phyloP scores from a whole-genome alignment of 257 asterid species.

The Primulina eburnea region DNA sequence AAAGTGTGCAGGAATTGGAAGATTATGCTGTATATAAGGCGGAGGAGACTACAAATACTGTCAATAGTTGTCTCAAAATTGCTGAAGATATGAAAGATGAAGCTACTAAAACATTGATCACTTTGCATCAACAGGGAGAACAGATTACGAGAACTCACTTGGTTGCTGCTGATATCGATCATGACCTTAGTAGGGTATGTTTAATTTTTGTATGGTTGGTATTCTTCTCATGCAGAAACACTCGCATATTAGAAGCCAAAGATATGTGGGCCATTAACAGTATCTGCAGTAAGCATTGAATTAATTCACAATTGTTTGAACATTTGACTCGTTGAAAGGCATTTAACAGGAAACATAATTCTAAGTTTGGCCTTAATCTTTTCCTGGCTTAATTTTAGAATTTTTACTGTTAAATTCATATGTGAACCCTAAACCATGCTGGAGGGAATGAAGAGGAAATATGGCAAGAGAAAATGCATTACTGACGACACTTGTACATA shows the following conservation, averaged over 20 bases:
- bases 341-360: neutral
- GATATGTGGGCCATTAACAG: neutral
- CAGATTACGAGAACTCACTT: slow-evolving; percentile 79
- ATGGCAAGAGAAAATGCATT: neutral
- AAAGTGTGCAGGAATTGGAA: slow-evolving; percentile 71
- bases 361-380: too few relatives aligned
- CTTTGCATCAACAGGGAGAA: slow-evolving; percentile 96
- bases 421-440: neutral
- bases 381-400: too few relatives aligned
- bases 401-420: neutral
- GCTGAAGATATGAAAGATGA: slow-evolving; percentile 90
- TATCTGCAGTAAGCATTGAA: neutral
- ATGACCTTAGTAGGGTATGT: slow-evolving; percentile 89
- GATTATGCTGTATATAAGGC: slow-evolving; percentile 70
- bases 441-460: neutral
- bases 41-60: slow-evolving; percentile 74
- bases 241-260: neutral
- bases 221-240: neutral
- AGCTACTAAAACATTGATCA: slow-evolving; percentile 77
- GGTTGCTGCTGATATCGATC: slow-evolving; percentile 86
- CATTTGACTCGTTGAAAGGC: neutral
- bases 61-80: slow-evolving; percentile 72
- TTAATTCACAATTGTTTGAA: neutral
- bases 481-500: neutral
- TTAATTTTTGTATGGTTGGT: slow-evolving; percentile 4